Base-by-base conservation (phyloP, 2,329 filamentous ascomycete species). In the Ceratocystiopsis minuta region DNA sequence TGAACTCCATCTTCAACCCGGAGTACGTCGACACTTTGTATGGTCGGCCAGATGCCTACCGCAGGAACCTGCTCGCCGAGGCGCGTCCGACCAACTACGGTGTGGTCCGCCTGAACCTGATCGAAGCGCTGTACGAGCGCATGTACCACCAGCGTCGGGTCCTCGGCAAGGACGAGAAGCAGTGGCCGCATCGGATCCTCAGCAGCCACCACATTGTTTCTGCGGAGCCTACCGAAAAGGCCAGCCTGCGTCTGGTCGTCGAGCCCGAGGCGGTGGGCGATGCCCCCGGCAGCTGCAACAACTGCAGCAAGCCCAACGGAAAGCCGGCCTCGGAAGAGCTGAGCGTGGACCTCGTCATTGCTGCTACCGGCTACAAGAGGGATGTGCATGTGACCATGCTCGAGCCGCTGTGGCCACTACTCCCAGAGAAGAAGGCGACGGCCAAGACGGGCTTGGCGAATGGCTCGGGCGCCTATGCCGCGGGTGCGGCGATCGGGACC, bases 1-100 rank as follows among this genome's bases (percentile, higher is more conserved):
- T 96, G 52, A 96, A 96, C 59, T 86, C 90, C 54, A 83, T 96
- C 55, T 96, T 96, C 67, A 86, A 96, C 62, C 88, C 88, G 1
- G 76, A 80, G 32, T 80, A 78, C 45, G 77, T 93, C 28, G 81
- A 93, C 56, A 67, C 67, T 37, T 72, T 93, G 51, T 95, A 77
- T 63, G 64, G 72, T 39, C 75, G 78, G 49, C 65, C 78, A 0
- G 62, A 76, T 1, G 64, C 67, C 37, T 66, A 77, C 46, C 80
- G 87, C 39, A 63, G 68, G 45, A 58, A 60, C 47, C 55, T 74
- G 31, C 56, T 94, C 40, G 62, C 67, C 15, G 75, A 77, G 41
- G 83, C 92, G 51, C 79, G 80, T 45, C 77, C 76, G 28, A 96
- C 88, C 46, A 96, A 96, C 65, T 96, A 96, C 58, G 82, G 85